Evolutionary conservation across 176 grass and related monocot species (phyloP).

Genomic region (Alloteropsis semialata): DNA sequence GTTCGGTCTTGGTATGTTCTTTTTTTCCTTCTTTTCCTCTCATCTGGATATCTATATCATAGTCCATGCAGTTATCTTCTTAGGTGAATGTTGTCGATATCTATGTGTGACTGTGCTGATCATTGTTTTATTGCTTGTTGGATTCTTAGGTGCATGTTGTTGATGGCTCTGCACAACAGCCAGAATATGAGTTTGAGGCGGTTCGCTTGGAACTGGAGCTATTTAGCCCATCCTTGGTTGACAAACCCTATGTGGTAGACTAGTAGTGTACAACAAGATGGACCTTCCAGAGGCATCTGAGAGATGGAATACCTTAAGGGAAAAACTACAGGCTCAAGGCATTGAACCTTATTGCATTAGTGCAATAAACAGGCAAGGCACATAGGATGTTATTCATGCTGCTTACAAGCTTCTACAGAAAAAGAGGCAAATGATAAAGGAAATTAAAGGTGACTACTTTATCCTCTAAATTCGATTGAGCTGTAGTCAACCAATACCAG

Average conservation of each 20-base stretch:
- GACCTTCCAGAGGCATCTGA: slow-evolving; percentile 90
- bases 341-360: slow-evolving; percentile 73
- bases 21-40: background rate
- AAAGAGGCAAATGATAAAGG: slow-evolving; percentile 67
- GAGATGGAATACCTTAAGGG: slow-evolving; percentile 63
- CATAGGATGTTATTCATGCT: slow-evolving; percentile 56
- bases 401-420: slow-evolving; percentile 76
- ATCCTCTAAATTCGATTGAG: slow-evolving; percentile 5
- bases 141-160: slow-evolving; percentile 84
- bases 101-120: background rate
- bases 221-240: slow-evolving; percentile 84
- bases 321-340: slow-evolving; percentile 53
- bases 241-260: slow-evolving; percentile 89
- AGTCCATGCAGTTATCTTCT: background rate
- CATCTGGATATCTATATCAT: background rate
- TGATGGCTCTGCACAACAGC: slow-evolving; percentile 82
- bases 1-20: slow-evolving; percentile 66
- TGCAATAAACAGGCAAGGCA: slow-evolving; percentile 81
- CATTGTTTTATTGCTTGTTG: slow-evolving; percentile 9
- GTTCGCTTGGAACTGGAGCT: slow-evolving; percentile 93
- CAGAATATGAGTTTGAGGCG: slow-evolving; percentile 93
- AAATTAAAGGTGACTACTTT: slow-evolving; percentile 52
- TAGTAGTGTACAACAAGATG: slow-evolving; percentile 95
- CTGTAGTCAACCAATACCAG: background rate
- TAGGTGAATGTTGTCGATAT: background rate